A percentile compares a stretch with the other conserved stretches of the same genome.
phyloP scores from a whole-genome alignment of 768 basidiomycete genomes.

The Omphalotus guepiniiformis region DNA sequence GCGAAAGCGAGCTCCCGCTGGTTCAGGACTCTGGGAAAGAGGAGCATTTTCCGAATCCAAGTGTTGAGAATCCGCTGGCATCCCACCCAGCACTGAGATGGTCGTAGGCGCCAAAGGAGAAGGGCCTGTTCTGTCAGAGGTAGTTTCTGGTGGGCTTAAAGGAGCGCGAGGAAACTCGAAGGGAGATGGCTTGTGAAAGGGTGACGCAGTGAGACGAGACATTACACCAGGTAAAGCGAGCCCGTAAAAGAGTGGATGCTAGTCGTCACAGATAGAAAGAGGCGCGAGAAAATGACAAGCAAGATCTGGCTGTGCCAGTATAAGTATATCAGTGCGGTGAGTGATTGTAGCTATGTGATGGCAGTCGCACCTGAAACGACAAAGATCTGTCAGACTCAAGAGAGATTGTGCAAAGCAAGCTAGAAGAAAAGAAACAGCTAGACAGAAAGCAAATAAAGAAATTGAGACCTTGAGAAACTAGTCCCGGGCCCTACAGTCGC shows the following conservation, averaged over 20 bases:
- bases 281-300: slow-evolving; percentile 7
- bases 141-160: slow-evolving; percentile 40
- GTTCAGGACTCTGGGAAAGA: slow-evolving; percentile 23
- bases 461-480: not conserved
- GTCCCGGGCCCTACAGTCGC: not conserved
- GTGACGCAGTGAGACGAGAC: slow-evolving; percentile 39
- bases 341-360: slow-evolving; percentile 9
- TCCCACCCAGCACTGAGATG: slow-evolving; percentile 7
- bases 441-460: slow-evolving; percentile 2
- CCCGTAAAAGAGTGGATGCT: slow-evolving; percentile 10
- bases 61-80: slow-evolving; percentile 10
- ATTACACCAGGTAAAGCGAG: slow-evolving; percentile 22
- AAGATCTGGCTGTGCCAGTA: slow-evolving; percentile 1
- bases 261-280: too few relatives aligned
- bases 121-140: slow-evolving; percentile 18
- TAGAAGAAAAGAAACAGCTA: slow-evolving; percentile 12
- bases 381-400: too few relatives aligned
- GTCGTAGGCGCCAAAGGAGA: slow-evolving; percentile 10
- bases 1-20: slow-evolving; percentile 33
- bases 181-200: slow-evolving; percentile 41
- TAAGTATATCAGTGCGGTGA: slow-evolving; percentile 3
- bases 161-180: slow-evolving; percentile 40
- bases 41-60: slow-evolving; percentile 11
- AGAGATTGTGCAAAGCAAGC: too few relatives aligned
- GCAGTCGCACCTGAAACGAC: slow-evolving; percentile 10